phyloP scores from a whole-genome alignment of 1,284 basidiomycete species.

The Sanghuangporus sanghuang region DNA sequence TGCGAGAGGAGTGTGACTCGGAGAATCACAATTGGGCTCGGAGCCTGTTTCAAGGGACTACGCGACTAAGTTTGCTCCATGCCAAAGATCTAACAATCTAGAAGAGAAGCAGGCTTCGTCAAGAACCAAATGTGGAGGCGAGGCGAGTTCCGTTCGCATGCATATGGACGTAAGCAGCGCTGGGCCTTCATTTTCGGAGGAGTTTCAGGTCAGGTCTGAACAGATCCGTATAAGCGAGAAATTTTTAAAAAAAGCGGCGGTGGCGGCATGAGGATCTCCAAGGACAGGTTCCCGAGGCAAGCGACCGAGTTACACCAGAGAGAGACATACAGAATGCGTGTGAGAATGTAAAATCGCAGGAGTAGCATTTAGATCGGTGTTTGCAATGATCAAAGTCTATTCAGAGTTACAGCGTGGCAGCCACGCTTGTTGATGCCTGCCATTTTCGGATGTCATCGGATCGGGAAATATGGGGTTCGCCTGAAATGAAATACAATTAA shows the following conservation, averaged over 20 bases:
- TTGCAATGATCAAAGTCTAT: background rate
- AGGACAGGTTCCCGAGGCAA: background rate
- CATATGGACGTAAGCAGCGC: background rate
- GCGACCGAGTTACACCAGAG: background rate
- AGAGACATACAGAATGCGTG: background rate
- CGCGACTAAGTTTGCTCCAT: slow-evolving; percentile 2
- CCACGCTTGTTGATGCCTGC: background rate
- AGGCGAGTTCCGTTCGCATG: background rate
- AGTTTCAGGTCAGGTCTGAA: background rate
- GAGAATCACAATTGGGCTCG: background rate
- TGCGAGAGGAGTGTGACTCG: background rate
- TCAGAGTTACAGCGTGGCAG: slow-evolving; percentile 1
- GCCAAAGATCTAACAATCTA: background rate
- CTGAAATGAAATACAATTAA: background rate
- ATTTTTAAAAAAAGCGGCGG: background rate
- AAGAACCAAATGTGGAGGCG: slow-evolving; percentile 4
- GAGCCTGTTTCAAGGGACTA: slow-evolving; percentile 11
- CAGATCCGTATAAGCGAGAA: background rate
- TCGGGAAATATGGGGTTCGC: background rate
- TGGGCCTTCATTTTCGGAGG: background rate
- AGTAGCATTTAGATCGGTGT: slow-evolving; percentile 1
- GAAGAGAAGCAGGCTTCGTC: slow-evolving; percentile 1
- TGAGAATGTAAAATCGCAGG: background rate
- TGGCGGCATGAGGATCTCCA: slow-evolving; percentile 3
- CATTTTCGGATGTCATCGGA: background rate